A percentile compares a stretch with the other conserved stretches of the same genome.
Conservation (phyloP, 2,329 filamentous ascomycete species). For the Sporothrix globosa region DNA sequence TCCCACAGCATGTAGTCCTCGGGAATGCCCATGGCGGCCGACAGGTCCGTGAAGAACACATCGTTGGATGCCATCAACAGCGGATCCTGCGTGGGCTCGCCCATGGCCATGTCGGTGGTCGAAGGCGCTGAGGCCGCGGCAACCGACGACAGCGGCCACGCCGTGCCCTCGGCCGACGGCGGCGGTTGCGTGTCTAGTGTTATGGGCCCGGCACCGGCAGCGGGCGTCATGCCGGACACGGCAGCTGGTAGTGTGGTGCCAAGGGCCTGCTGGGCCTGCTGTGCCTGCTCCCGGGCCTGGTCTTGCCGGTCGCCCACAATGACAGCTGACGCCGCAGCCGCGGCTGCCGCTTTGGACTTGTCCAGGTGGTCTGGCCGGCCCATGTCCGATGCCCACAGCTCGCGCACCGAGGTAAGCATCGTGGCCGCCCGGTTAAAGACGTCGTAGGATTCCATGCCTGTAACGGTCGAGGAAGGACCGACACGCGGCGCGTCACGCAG, state of each 20-base stretch:
- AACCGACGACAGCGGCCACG: conserved; percentile 11
- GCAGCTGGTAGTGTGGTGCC: background rate
- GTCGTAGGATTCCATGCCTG: conserved; percentile 11
- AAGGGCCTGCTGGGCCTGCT: too few relatives aligned
- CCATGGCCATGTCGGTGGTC: conserved; percentile 14
- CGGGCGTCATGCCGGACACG: background rate
- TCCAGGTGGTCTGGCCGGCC: background rate
- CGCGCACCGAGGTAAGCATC: conserved; percentile 31
- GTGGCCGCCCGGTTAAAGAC: conserved; percentile 28
- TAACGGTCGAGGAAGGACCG: background rate
- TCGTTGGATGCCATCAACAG: conserved; percentile 9
- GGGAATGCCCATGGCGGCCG: conserved; percentile 31
- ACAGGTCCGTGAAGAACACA: conserved; percentile 26
- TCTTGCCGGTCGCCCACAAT: background rate
- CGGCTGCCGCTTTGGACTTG: background rate
- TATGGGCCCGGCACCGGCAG: background rate
- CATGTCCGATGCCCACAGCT: conserved; percentile 31
- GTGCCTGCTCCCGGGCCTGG: background rate
- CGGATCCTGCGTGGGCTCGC: conserved; percentile 1
- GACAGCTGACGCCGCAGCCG: background rate
- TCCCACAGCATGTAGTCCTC: conserved; percentile 34
- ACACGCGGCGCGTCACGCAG: conserved; percentile 30
- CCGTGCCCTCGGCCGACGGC: background rate
- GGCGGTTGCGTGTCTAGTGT: background rate
- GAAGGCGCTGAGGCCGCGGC: background rate